A percentile compares a stretch with the other conserved stretches of the same genome.
Conservation (phyloP, 2,329 filamentous ascomycete genomes). For the Botrytis pseudocinerea region DNA sequence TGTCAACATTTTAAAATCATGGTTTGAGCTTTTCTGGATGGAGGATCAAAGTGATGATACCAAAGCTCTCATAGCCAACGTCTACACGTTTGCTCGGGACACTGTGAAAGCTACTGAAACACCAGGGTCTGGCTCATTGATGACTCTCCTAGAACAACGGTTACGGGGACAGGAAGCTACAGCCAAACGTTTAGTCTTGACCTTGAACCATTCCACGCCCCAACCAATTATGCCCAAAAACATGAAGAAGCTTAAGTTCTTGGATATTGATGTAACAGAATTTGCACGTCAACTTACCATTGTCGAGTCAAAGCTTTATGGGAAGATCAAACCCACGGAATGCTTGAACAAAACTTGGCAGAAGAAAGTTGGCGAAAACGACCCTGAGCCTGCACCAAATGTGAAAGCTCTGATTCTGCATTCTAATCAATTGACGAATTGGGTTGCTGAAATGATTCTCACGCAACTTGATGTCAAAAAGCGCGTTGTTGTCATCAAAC, state of each 20-base stretch:
- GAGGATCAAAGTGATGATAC: conserved; percentile 84
- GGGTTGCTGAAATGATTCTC: conserved; percentile 98
- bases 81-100: conserved; percentile 88
- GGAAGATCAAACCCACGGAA: conserved; percentile 93
- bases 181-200: conserved; percentile 83
- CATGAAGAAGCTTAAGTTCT: conserved; percentile 98
- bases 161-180: conserved; percentile 84
- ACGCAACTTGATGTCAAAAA: conserved; percentile 94
- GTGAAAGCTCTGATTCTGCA: conserved; percentile 96
- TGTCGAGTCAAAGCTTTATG: conserved; percentile 91
- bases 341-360: conserved; percentile 99
- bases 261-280: conserved; percentile 93
- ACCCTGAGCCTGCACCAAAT: conserved; percentile 84
- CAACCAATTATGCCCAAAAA: conserved; percentile 94
- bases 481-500: conserved; percentile 95
- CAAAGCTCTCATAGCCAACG: conserved; percentile 80
- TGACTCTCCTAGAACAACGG: conserved; percentile 85
- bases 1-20: conserved; percentile 96
- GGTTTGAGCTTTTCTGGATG: conserved; percentile 99
- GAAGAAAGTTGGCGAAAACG: conserved; percentile 82
- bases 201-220: conserved; percentile 78
- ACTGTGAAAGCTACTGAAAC: conserved; percentile 92
- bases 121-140: conserved; percentile 79
- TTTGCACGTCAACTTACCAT: conserved; percentile 98
- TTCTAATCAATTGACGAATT: conserved; percentile 98